phyloP scores from a whole-genome alignment of 2,329 filamentous ascomycete genomes.

The Cercospora sp. region DNA sequence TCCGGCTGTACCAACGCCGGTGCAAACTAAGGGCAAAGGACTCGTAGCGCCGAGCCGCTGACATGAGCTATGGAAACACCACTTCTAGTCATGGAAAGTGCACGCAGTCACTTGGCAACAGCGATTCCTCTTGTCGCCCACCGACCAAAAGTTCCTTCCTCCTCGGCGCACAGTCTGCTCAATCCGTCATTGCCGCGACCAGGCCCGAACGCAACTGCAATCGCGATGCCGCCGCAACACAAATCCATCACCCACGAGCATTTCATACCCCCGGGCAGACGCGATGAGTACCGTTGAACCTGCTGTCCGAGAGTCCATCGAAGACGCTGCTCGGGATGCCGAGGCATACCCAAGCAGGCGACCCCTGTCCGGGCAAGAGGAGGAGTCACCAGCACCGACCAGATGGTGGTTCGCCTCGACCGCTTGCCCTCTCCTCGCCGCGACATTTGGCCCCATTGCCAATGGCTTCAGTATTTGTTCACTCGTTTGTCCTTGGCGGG shows the following conservation, averaged over 20 bases:
- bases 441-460: constrained; percentile 44
- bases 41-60: neutral
- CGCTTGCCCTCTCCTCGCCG: constrained; percentile 57
- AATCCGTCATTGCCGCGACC: neutral
- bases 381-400: constrained; percentile 45
- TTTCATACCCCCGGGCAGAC: neutral
- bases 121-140: neutral
- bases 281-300: constrained; percentile 47
- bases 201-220: neutral
- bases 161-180: neutral
- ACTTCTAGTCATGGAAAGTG: neutral
- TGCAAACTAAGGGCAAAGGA: neutral
- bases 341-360: constrained; percentile 36
- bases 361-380: constrained; percentile 41
- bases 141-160: neutral
- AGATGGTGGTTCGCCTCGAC: constrained; percentile 64
- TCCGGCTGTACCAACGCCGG: neutral
- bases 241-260: neutral
- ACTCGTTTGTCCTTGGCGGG: constrained; percentile 58
- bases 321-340: constrained; percentile 50
- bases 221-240: neutral
- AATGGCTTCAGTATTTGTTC: constrained; percentile 48
- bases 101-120: neutral
- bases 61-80: neutral
- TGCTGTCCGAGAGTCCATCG: constrained; percentile 42